A percentile compares a stretch with the other conserved stretches of the same genome.
Conservation (phyloP, 2,329 filamentous ascomycete genomes). For the Claviceps pazoutovae region DNA sequence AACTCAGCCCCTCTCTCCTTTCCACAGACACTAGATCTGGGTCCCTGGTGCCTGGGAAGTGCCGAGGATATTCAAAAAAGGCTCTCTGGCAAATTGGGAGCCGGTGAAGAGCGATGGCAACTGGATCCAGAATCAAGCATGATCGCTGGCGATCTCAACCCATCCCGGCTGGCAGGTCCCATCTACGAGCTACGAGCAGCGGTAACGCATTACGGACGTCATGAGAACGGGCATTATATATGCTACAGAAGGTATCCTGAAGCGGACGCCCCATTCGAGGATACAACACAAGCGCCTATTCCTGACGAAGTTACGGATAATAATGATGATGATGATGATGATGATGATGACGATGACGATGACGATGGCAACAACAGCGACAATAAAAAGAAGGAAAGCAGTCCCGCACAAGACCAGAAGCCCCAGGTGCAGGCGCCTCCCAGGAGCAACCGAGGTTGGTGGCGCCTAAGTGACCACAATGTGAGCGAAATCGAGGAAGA, state of each 20-base stretch:
- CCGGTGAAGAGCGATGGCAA: constrained; percentile 50
- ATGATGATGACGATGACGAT: neutral
- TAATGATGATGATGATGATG: neutral
- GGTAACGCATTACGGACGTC: constrained; percentile 76
- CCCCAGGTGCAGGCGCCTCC: neutral
- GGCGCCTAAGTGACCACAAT: constrained; percentile 79
- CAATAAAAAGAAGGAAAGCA: constrained; percentile 3
- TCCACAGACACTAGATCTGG: constrained; percentile 59
- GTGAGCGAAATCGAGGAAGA: constrained; percentile 63
- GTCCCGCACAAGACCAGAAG: constrained; percentile 4
- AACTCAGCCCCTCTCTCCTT: constrained; percentile 72
- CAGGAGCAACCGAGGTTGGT: constrained; percentile 50
- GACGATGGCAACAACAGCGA: neutral
- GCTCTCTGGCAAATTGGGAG: constrained; percentile 10
- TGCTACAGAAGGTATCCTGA: constrained; percentile 64
- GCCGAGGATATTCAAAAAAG: constrained; percentile 11
- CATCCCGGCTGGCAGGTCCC: constrained; percentile 39
- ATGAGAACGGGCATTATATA: constrained; percentile 93
- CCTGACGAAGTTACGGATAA: constrained; percentile 3
- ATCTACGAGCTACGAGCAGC: constrained; percentile 72
- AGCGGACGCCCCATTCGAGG: neutral
- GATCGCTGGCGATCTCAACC: constrained; percentile 42
- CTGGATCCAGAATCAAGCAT: constrained; percentile 58
- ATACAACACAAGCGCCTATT: neutral
- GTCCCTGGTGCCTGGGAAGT: constrained; percentile 72